Base-by-base conservation (phyloP, 139 green algal genomes). In the Trebouxia sp. region DNA sequence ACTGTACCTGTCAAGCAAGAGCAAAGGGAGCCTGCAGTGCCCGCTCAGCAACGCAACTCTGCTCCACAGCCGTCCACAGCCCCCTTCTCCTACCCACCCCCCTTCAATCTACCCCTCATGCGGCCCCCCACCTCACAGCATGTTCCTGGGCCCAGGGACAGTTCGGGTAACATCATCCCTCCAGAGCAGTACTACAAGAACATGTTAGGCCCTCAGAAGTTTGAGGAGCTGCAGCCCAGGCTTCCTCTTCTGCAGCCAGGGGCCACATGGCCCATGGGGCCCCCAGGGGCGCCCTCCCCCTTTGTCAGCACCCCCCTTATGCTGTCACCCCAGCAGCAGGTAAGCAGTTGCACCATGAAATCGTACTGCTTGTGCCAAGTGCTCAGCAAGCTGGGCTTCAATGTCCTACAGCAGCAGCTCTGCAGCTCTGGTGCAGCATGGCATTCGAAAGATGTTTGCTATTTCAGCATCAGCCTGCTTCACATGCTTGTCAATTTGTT, bases 141-240 rank as follows among this genome's bases (percentile, higher is more conserved):
- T n/a, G 32, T 43, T 17, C 37, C 62, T 45, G 62, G 62, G 4
- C 62, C 62, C 62, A 24, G 62, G 35, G 62, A 72, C 62, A 72
- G 62, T 35, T 72, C 62, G n/a, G 62, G 62, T 35, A 72, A 72
- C 62, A 72, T 72, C 62, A 72, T 72, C 11, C 62, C 62, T 0
- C 62, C 62, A 72, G 62, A 32, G 12, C 62, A 72, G 62, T 72
- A 72, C 20, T 72, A 72, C 32, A 72, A 72, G 20, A 72, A 43
- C 12, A 72, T 72, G 62, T 35, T 72, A 15, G 62, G 62, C 35
- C 62, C 62, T 72, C 62, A 72, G 62, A 72, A 72, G 62, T 72
- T 72, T 45, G 62, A 72, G 7, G 62, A 32, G 4, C 62, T 72
- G 28, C 62, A 72, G 62, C 62, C 62, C 9, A 72, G 62, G 62